phyloP scores from a whole-genome alignment of 1,284 basidiomycete species.

The Cronartium quercuum region DNA sequence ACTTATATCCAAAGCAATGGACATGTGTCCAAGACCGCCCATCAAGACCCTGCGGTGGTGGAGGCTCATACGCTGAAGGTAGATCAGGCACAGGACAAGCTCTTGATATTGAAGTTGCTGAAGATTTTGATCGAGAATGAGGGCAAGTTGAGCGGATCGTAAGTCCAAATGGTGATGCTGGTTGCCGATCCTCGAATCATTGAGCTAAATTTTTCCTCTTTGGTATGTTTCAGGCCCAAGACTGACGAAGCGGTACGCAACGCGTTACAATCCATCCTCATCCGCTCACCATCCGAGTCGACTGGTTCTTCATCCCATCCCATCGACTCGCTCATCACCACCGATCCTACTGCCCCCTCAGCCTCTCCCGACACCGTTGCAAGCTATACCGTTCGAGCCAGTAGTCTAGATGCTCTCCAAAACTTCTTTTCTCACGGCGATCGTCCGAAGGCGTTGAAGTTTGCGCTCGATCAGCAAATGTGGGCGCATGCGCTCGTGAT shows the following conservation, averaged over 20 bases:
- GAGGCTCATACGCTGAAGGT: neutral
- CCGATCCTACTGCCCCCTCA: neutral
- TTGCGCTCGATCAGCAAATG: slow-evolving; percentile 75
- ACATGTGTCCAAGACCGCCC: neutral
- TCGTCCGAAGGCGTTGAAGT: slow-evolving; percentile 76
- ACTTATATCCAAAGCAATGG: slow-evolving; percentile 21
- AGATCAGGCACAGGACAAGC: slow-evolving; percentile 24
- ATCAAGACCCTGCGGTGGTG: neutral
- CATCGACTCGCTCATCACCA: neutral
- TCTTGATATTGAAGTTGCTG: slow-evolving; percentile 30
- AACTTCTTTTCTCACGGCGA: slow-evolving; percentile 58
- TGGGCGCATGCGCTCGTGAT: slow-evolving; percentile 97
- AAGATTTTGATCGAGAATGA: slow-evolving; percentile 37
- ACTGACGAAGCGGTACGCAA: slow-evolving; percentile 34
- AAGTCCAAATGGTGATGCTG: neutral
- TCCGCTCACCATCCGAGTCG: neutral
- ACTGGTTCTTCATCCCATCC: neutral
- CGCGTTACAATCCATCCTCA: slow-evolving; percentile 16
- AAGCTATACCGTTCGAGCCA: slow-evolving; percentile 22
- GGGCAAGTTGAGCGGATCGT: slow-evolving; percentile 35
- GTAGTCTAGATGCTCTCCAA: slow-evolving; percentile 45
- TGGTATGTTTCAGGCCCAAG: slow-evolving; percentile 3
- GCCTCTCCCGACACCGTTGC: slow-evolving; percentile 10
- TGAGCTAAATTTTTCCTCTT: too few species aligned
- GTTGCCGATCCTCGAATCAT: too few species aligned